A percentile compares a stretch with the other conserved stretches of the same genome.
phyloP scores from a whole-genome alignment of 257 asterid species.

The Lycium ferocissimum region DNA sequence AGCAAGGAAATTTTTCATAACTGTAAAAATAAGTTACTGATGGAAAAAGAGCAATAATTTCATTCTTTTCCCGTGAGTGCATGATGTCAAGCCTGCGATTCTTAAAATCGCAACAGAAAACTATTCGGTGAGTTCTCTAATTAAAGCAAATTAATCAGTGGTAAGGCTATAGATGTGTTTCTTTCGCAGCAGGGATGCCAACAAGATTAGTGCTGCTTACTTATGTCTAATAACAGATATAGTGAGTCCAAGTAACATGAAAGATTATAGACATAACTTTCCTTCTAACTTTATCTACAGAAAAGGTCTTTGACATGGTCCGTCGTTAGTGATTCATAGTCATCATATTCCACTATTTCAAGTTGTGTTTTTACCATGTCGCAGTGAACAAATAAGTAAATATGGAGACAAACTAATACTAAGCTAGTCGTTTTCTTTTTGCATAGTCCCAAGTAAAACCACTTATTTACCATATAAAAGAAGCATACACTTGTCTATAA shows the following conservation, averaged over 20 bases:
- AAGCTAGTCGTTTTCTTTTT: neutral
- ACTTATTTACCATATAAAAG: neutral
- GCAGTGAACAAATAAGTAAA: neutral
- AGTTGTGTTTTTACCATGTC: neutral
- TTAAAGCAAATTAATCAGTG: constrained; percentile 4
- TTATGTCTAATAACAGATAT: neutral
- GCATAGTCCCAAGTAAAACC: neutral
- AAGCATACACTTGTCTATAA: neutral
- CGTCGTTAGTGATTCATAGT: neutral
- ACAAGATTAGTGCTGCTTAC: neutral
- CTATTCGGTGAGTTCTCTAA: neutral
- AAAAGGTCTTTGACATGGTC: neutral
- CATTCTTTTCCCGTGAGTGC: neutral
- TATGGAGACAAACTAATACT: neutral
- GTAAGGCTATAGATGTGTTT: neutral
- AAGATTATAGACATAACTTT: neutral
- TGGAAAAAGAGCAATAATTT: neutral
- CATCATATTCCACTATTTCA: constrained; percentile 16
- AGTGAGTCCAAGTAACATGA: neutral
- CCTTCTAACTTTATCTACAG: constrained; percentile 12
- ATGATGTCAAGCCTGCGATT: neutral
- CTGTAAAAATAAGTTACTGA: neutral
- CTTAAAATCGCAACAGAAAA: neutral
- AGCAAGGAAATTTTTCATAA: neutral
- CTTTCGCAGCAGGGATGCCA: neutral